A percentile compares a stretch with the other conserved stretches of the same genome.
These are phyloP conservation scores for Periconia digitata DNA, from an alignment of 2,329 filamentous ascomycete genomes.

Conservation along the genomic window DNA sequence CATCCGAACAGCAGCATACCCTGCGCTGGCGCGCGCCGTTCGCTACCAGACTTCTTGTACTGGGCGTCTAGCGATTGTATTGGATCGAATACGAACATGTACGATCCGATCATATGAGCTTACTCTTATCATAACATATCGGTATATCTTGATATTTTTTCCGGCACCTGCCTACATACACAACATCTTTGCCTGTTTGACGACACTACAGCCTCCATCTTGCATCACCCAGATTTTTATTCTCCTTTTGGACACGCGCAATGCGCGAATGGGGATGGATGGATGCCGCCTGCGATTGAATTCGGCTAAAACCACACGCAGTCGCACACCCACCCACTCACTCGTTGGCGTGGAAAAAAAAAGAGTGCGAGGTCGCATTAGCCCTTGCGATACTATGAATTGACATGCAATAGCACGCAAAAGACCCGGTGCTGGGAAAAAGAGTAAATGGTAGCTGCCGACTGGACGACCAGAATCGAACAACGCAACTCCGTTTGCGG, in stretches of 20 bases:
- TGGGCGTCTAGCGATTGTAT: neutral
- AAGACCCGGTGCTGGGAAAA: slow-evolving; percentile 12
- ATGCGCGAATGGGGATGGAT: too few species aligned
- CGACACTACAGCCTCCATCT: too few species aligned
- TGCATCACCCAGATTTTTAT: neutral
- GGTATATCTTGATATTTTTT: too few species aligned
- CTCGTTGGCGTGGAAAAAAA: neutral
- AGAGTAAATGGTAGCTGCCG: neutral
- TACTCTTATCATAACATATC: slow-evolving; percentile 3
- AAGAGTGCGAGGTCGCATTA: too few species aligned
- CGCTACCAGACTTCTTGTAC: slow-evolving; percentile 8
- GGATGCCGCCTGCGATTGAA: neutral
- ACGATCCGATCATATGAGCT: neutral
- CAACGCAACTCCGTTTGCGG: slow-evolving; percentile 9
- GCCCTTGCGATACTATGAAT: too few species aligned
- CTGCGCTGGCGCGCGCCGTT: slow-evolving; percentile 5
- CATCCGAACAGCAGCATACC: too few species aligned
- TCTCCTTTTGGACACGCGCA: neutral
- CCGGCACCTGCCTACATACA: neutral
- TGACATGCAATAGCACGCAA: neutral
- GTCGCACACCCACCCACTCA: neutral
- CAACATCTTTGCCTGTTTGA: too few species aligned
- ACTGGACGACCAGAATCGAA: too few species aligned
- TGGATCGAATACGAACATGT: neutral
- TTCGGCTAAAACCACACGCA: neutral